phyloP scores from a whole-genome alignment of 768 basidiomycete genomes.

The Tricholoma matsutake region DNA sequence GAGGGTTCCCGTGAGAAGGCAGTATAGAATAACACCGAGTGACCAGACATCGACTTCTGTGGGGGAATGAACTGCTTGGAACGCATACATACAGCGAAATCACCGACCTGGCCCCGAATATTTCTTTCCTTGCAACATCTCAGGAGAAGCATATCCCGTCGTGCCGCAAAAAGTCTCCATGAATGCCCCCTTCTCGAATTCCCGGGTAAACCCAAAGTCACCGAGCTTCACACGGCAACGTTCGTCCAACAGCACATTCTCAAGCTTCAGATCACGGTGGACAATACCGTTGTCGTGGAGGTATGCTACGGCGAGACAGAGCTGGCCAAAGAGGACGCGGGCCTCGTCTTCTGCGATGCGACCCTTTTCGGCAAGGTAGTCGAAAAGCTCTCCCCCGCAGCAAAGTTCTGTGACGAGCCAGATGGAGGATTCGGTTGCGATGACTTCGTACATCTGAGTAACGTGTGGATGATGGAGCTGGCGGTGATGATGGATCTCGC shows the following conservation, averaged over 20 bases:
- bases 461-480: constrained; percentile 95
- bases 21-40: constrained; percentile 87
- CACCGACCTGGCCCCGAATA: constrained; percentile 83
- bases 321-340: constrained; percentile 88
- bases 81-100: neutral
- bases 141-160: constrained; percentile 90
- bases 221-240: constrained; percentile 89
- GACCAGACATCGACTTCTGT: constrained; percentile 97
- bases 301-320: constrained; percentile 91
- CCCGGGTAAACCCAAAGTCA: constrained; percentile 93
- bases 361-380: constrained; percentile 95
- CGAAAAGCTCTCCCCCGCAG: constrained; percentile 95
- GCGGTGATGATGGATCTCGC: constrained; percentile 98
- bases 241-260: constrained; percentile 92
- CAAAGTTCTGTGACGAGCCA: constrained; percentile 99
- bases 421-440: constrained; percentile 92
- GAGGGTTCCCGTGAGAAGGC: constrained; percentile 82
- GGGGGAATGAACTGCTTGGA: constrained; percentile 11
- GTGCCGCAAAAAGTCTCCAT: constrained; percentile 97
- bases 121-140: constrained; percentile 84
- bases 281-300: constrained; percentile 92
- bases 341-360: constrained; percentile 83
- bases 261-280: constrained; percentile 94
- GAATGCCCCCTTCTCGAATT: constrained; percentile 72
- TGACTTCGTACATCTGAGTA: constrained; percentile 95